Conservation (phyloP, 768 basidiomycete genomes). For the Dacryopinax spathularia region DNA sequence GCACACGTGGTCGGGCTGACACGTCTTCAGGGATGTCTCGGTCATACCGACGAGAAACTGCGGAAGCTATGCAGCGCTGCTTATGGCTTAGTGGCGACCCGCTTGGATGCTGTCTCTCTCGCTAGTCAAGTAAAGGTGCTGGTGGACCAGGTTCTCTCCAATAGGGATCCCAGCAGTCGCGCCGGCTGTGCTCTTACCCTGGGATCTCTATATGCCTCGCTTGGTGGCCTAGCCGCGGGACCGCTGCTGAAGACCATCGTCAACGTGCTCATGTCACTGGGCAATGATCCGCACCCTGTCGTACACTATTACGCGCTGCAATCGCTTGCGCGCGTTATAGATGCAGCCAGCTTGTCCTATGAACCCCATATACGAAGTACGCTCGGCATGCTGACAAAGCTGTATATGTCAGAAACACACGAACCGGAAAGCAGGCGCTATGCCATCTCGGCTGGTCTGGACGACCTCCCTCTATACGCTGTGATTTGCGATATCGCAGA, state of each 20-base stretch:
- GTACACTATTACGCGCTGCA: slow-evolving; percentile 90
- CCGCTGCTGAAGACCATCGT: slow-evolving; percentile 90
- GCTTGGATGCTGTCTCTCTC: slow-evolving; percentile 72
- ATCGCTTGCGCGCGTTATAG: slow-evolving; percentile 73
- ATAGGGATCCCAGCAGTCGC: slow-evolving; percentile 80
- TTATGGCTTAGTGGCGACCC: slow-evolving; percentile 70
- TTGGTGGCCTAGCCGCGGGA: slow-evolving; percentile 88
- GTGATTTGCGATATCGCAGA: slow-evolving; percentile 85
- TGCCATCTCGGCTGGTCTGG: slow-evolving; percentile 68
- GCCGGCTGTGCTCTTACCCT: slow-evolving; percentile 91
- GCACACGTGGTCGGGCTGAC: not conserved
- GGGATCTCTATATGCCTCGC: slow-evolving; percentile 78
- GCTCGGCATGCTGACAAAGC: slow-evolving; percentile 75
- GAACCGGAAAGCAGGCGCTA: slow-evolving; percentile 84
- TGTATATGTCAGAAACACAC: slow-evolving; percentile 80
- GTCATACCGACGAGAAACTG: slow-evolving; percentile 65
- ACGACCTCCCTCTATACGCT: slow-evolving; percentile 84
- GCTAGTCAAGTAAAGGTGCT: slow-evolving; percentile 76
- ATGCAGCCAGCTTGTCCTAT: slow-evolving; percentile 83
- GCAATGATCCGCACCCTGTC: slow-evolving; percentile 89
- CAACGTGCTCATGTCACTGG: slow-evolving; percentile 85
- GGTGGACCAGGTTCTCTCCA: slow-evolving; percentile 86
- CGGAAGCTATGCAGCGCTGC: slow-evolving; percentile 73
- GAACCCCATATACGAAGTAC: slow-evolving; percentile 79
- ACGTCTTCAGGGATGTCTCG: slow-evolving; percentile 48